Evolutionary conservation across 2,329 filamentous ascomycete genomes (phyloP), one percentile per base, ranked within the genome.

Genomic region (Microsporum ferrugineum): DNA sequence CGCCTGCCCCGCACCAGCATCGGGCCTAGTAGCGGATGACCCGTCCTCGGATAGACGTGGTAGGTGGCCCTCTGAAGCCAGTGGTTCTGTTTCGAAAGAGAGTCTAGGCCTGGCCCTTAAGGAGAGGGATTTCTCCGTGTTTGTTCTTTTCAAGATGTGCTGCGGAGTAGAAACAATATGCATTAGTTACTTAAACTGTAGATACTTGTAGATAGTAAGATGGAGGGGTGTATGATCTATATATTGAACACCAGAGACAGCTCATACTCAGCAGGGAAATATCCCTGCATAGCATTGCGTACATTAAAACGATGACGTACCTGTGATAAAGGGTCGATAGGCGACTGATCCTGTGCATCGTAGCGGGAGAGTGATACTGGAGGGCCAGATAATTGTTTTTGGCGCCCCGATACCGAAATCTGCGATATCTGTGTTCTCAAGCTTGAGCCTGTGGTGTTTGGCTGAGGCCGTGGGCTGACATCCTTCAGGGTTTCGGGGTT

Each of bases 131-230:
- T 78, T 79, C 60, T 83, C 79, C 47, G 85, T 86, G 68, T 84
- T 87, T 60, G 85, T 88, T 66, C 87, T 82, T 68, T 85, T 80
- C 59, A 88, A 77, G 53, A 86, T 86, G 68, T 85, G 82, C 82
- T 55, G 49, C 17, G 29, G 31, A 14, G 49, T 7, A 23, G 49
- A 55, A 23, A 23, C 5, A 17, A 17, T 12, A 55, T n/a, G 36
- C 49, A 55, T 55, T 84, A 67, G 49, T 31, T 23, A 55, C 17
- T 12, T 23, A 17, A 36, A n/a, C 8, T 47, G n/a, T 17, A 17
- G 5, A 34, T 1, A 56, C 65, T 45, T 47, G 33, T 45, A 47
- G 57, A n/a, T 3, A 36, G 23, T n/a, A 51, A 31, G 10, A 31
- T 8, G 10, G 57, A 34, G 57, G 33, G 49, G 12, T 27, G 57